phyloP scores from a whole-genome alignment of 1,139 yeast species.

The Yamadazyma membranifaciens region DNA sequence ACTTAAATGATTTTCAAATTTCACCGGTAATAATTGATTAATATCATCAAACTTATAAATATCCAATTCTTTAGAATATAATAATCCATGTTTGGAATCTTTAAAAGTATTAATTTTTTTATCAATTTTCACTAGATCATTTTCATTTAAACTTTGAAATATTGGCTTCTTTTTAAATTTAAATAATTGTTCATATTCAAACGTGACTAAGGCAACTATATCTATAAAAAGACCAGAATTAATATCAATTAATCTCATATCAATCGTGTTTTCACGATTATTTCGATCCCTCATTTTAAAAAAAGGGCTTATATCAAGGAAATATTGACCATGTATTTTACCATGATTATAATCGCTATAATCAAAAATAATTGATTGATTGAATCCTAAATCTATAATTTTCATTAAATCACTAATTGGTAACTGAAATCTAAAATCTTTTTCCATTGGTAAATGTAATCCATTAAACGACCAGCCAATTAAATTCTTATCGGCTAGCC shows the following conservation, averaged over 20 bases:
- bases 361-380: constrained; percentile 43
- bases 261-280: constrained; percentile 60
- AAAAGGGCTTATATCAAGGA: constrained; percentile 39
- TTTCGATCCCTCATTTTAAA: constrained; percentile 34
- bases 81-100: constrained; percentile 11
- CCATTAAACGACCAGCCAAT: constrained; percentile 58
- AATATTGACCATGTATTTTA: constrained; percentile 29
- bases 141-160: constrained; percentile 15
- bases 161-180: constrained; percentile 13
- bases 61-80: constrained; percentile 14
- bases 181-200: constrained; percentile 14
- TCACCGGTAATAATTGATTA: constrained; percentile 13
- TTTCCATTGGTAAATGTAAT: constrained; percentile 51
- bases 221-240: constrained; percentile 76
- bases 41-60: constrained; percentile 13
- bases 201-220: constrained; percentile 47
- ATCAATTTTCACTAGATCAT: constrained; percentile 11
- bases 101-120: constrained; percentile 10
- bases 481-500: constrained; percentile 51
- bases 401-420: constrained; percentile 43
- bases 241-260: constrained; percentile 76
- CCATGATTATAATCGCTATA: constrained; percentile 13
- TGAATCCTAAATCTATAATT: constrained; percentile 32
- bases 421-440: constrained; percentile 51
- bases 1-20: constrained; percentile 17